These are phyloP conservation scores for Rossbeevera mucosa DNA, from an alignment of 768 basidiomycete genomes.

Conservation along the genomic window DNA sequence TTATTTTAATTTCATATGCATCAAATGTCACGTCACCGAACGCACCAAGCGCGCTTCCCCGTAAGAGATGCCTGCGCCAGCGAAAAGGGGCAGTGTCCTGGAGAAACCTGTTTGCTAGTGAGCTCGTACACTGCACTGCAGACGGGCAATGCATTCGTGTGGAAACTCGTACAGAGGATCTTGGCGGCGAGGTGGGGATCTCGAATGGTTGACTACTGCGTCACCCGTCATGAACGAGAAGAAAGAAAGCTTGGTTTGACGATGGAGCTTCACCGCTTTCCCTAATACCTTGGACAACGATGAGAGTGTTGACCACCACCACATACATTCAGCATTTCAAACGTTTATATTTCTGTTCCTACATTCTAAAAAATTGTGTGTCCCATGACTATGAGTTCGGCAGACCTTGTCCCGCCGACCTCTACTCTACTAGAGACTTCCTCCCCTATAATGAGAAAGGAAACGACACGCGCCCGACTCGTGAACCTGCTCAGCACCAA, in stretches of 20 bases:
- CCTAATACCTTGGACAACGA: constrained; percentile 13
- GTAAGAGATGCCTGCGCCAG: background rate
- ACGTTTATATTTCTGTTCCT: constrained; percentile 5
- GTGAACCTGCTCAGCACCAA: constrained; percentile 48
- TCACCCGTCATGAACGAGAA: too few relatives aligned
- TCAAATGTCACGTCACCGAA: too few relatives aligned
- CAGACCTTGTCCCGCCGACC: constrained; percentile 31
- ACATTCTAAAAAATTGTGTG: constrained; percentile 41
- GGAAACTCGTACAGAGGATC: constrained; percentile 27
- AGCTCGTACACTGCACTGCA: background rate
- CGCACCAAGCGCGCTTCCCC: background rate
- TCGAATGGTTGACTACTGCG: constrained; percentile 15
- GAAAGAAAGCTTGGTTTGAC: constrained; percentile 18
- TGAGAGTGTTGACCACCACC: background rate
- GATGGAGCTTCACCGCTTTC: constrained; percentile 19
- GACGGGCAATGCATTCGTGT: constrained; percentile 18
- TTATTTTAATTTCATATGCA: too few relatives aligned
- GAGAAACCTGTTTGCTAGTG: constrained; percentile 17
- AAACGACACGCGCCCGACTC: constrained; percentile 35
- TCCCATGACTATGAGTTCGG: constrained; percentile 64
- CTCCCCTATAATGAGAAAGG: constrained; percentile 11
- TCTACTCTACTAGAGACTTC: constrained; percentile 60
- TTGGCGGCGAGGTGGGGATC: constrained; percentile 19
- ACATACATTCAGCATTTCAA: constrained; percentile 12
- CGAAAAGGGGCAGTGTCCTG: constrained; percentile 15